These are phyloP conservation scores for Coffea canephora DNA, from an alignment of 257 asterid species.

Conservation along the genomic window DNA sequence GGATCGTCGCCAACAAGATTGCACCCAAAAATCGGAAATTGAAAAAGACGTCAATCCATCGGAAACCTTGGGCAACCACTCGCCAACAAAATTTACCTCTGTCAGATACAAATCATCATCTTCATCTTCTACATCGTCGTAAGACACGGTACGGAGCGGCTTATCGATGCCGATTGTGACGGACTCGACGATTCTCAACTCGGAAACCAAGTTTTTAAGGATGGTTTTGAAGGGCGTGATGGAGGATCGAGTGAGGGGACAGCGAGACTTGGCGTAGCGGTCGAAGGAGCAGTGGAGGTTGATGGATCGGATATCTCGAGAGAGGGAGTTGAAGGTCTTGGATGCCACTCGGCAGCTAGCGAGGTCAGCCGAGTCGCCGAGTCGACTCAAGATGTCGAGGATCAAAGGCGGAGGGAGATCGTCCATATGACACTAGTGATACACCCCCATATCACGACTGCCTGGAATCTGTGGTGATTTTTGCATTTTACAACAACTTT, in stretches of 20 bases:
- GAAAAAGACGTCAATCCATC: slow-evolving; percentile 43
- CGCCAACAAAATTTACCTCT: slow-evolving; percentile 41
- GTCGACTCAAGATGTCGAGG: slow-evolving; percentile 65
- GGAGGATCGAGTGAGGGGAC: slow-evolving; percentile 39
- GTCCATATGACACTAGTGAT: slow-evolving; percentile 41
- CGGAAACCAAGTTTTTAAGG: slow-evolving; percentile 41
- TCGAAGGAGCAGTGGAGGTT: slow-evolving; percentile 57
- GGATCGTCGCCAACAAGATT: slow-evolving; percentile 76
- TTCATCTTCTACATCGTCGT: slow-evolving; percentile 65
- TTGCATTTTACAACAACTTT: too few species aligned
- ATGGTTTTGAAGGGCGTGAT: slow-evolving; percentile 65
- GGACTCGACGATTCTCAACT: slow-evolving; percentile 41
- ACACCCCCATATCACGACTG: too few species aligned
- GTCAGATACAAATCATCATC: slow-evolving; percentile 58
- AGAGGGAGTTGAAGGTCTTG: slow-evolving; percentile 50
- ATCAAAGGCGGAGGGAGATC: slow-evolving; percentile 62
- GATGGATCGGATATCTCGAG: slow-evolving; percentile 53
- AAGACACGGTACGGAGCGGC: slow-evolving; percentile 46
- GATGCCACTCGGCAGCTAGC: slow-evolving; percentile 71
- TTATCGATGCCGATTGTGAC: slow-evolving; percentile 64
- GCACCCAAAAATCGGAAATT: slow-evolving; percentile 75
- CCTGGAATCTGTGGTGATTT: too few species aligned
- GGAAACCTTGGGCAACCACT: slow-evolving; percentile 57
- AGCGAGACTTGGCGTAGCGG: slow-evolving; percentile 67
- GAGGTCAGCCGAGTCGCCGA: slow-evolving; percentile 55